A percentile compares a stretch with the other conserved stretches of the same genome.
These are phyloP conservation scores for Cornus florida DNA, from an alignment of 148 eudicot genomes.

Conservation along the genomic window DNA sequence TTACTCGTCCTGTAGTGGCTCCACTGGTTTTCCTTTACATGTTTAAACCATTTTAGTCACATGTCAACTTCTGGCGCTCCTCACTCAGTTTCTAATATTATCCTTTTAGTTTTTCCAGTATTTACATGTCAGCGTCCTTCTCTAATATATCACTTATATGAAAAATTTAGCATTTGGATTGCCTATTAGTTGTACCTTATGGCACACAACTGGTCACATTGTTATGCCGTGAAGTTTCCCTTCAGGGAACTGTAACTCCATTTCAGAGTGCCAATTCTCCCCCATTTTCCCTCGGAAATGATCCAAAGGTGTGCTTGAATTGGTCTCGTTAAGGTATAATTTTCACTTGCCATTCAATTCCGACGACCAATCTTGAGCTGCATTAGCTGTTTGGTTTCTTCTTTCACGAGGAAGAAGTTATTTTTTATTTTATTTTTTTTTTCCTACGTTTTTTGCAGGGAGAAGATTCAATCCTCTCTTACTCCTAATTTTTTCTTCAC, in stretches of 20 bases:
- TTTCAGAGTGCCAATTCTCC: background rate
- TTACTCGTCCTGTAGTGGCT: background rate
- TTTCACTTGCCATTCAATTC: background rate
- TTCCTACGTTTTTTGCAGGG: background rate
- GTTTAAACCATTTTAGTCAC: background rate
- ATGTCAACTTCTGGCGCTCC: background rate
- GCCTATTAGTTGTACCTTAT: background rate
- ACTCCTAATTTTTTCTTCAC: background rate
- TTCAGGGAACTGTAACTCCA: background rate
- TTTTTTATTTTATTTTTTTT: too few species aligned
- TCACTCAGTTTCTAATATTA: background rate
- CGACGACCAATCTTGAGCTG: background rate
- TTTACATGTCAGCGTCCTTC: background rate
- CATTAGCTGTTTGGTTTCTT: background rate
- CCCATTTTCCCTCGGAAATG: background rate
- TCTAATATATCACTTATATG: background rate
- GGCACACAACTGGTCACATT: background rate
- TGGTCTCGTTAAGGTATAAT: background rate
- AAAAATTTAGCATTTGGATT: background rate
- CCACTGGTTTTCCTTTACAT: background rate
- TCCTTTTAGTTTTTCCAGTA: background rate
- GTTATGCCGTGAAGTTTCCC: background rate
- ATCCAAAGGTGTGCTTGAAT: background rate
- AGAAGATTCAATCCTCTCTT: background rate
- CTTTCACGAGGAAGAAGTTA: background rate